Base-by-base conservation (phyloP, 257 asterid genomes). In the Capsicum chinense region DNA sequence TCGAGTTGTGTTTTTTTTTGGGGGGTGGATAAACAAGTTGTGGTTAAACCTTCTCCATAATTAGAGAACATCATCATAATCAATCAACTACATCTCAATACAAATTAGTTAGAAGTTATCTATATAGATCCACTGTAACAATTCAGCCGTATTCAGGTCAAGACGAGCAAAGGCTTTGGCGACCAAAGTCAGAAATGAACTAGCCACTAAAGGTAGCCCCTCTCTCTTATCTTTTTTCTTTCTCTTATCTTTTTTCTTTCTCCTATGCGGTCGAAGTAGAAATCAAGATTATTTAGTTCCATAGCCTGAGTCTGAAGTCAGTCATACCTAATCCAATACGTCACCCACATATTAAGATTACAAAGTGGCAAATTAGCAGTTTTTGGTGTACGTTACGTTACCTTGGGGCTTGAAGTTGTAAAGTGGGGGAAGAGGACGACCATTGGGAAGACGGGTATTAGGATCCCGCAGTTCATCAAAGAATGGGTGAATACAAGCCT, bases 341-440 rank as follows among this genome's bases (percentile, higher is more conserved):
- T 6, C 58, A 54, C 33, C 42, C 66, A 26, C 37, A 35, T 42
- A 52, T 44, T 50, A 56, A 19, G 33, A 48, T 54, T 14, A 68
- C 26, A 50, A 10, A 9, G 58, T 3, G 60, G 54, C 39, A 64
- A 14, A n/a, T 48, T 66, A 58, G 17, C 35, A 16, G 44, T 63
- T 59, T 6, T 57, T 33, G 48, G 56, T 67, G 86, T 35, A 85
- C 74, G 62, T 48, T 88, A 93, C 99, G 62, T 48, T 88, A 93
- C 99, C 99, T 91, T 89, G 98, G 82, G 98, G 92, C 88, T 95
- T 95, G 86, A 92, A 95, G 88, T 94, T 95, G 81, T 92, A 93
- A 82, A 95, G 99, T 58, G 99, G 99, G 73, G 99, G 99, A 87
- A 95, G 99, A 69, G 99, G 99, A 63, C 99, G 99, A 56, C 98